Percentiles rank a stretch among this genome's conserved stretches.
Conservation (phyloP, 2,329 filamentous ascomycete genomes). For the Ophiostoma sp. region DNA sequence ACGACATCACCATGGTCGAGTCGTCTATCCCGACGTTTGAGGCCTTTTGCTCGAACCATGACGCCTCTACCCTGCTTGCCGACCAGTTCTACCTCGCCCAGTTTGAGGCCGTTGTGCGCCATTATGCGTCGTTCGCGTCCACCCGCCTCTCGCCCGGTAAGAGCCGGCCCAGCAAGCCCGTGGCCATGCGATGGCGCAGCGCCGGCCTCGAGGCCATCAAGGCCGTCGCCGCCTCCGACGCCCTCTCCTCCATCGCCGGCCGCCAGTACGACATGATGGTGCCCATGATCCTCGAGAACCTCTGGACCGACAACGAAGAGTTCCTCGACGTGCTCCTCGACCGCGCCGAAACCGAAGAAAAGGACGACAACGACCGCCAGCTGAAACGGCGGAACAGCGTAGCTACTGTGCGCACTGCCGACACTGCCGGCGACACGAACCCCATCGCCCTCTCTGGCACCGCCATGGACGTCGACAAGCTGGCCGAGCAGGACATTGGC, state of each 20-base stretch:
- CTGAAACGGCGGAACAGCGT: conserved; percentile 72
- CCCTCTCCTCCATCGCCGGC: conserved; percentile 71
- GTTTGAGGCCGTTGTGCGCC: conserved; percentile 77
- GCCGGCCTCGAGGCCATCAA: conserved; percentile 76
- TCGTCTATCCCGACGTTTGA: conserved; percentile 84
- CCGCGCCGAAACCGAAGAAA: conserved; percentile 68
- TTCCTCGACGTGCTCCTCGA: conserved; percentile 68
- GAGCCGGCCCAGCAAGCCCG: conserved; percentile 63
- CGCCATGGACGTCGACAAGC: conserved; percentile 81
- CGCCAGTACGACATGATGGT: conserved; percentile 77
- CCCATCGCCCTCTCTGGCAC: conserved; percentile 74
- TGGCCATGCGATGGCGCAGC: conserved; percentile 75
- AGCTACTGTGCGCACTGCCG: conserved; percentile 72
- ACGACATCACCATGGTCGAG: conserved; percentile 90
- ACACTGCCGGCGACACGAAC: conserved; percentile 64
- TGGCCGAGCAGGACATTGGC: conserved; percentile 86
- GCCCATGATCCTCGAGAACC: conserved; percentile 81
- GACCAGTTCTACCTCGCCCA: conserved; percentile 80
- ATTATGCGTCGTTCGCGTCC: conserved; percentile 79
- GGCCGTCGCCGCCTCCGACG: conserved; percentile 77
- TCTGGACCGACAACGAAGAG: conserved; percentile 73
- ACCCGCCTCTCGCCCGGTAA: conserved; percentile 56
- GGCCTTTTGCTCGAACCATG: conserved; percentile 84
- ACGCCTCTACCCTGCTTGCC: conserved; percentile 78
- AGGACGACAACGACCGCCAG: conserved; percentile 63